These are phyloP conservation scores for Eimeria mitis DNA, from an alignment of 169 alveolate species.

Conservation along the genomic window DNA sequence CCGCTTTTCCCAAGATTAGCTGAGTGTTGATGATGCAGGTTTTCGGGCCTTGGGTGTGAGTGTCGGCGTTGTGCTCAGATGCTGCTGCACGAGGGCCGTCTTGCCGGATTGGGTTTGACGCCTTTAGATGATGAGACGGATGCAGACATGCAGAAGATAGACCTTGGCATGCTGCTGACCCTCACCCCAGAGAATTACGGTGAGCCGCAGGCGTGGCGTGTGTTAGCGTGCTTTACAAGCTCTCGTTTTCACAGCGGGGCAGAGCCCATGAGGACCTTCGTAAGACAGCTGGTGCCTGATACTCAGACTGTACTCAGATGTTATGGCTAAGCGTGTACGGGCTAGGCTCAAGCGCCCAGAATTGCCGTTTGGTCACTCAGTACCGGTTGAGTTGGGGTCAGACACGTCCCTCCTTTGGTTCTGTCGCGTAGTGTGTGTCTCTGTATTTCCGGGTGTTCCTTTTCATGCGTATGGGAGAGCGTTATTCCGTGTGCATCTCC, in stretches of 20 bases:
- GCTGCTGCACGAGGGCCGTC: slow-evolving; percentile 35
- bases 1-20: not conserved
- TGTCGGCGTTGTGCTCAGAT: slow-evolving; percentile 17
- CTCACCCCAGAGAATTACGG: slow-evolving; percentile 52
- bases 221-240: not conserved
- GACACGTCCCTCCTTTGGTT: not conserved
- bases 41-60: not conserved
- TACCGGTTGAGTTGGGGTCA: not conserved
- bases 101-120: slow-evolving; percentile 56
- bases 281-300: not conserved
- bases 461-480: no score
- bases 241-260: not conserved
- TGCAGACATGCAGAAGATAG: not conserved
- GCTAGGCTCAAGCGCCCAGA: not conserved
- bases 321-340: not conserved
- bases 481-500: no score
- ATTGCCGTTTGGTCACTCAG: not conserved
- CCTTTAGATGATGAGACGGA: slow-evolving; percentile 48
- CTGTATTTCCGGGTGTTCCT: not conserved
- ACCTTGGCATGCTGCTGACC: slow-evolving; percentile 46
- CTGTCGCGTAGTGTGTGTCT: not conserved
- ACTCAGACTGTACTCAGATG: no score
- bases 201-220: not conserved
- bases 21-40: not conserved
- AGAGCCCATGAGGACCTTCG: not conserved